Evolutionary conservation across 371 early-diverging fungal genomes (phyloP), one percentile per base, ranked within the genome.

Genomic region (Apophysomyces trapeziformis): DNA sequence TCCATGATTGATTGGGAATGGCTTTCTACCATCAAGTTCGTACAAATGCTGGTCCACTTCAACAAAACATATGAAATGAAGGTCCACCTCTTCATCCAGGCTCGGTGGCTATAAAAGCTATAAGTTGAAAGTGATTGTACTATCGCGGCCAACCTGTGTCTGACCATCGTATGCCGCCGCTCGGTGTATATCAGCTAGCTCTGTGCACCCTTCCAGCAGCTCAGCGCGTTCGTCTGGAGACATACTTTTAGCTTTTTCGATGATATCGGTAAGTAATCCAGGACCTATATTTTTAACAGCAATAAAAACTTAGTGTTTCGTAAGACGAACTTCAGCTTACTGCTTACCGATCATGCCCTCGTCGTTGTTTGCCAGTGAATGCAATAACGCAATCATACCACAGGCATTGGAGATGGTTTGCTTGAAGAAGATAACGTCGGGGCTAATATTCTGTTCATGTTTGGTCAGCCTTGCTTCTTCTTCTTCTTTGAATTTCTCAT

Each of bases 391-490:
- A 76, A 93, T 93, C 57, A 94, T 92, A 26, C 95, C 95, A 68
- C 98, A 98, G 1, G 97, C 97, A 72, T 98, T 97, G 50, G 81
- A 73, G 54, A 97, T 96, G 1, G 96, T 96, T 76, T 98, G 97
- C 35, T 85, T 85, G 64, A 91, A 89, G 66, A 93, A 96, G 50
- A 90, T 83, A 7, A 94, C 69, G 26, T 91, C 74, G 35, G 84
- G 83, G 58, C 84, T 85, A 60, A 77, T 79, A n/a, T 61, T 72
- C 60, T 85, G 88, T 46, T 89, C 89, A 35, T 75, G 60, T 58
- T 76, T 68, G 44, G 74, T 71, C 26, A 90, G 72, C 18, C 74
- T 76, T 16, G 77, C 75, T 61, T 82, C 83, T 62, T 93, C 88
- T 57, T 80, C 73, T 36, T 79, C 73, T 50, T 86, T 70, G 63